phyloP scores from a whole-genome alignment of 208 protist genomes.

The Acanthamoeba culbertsoni region DNA sequence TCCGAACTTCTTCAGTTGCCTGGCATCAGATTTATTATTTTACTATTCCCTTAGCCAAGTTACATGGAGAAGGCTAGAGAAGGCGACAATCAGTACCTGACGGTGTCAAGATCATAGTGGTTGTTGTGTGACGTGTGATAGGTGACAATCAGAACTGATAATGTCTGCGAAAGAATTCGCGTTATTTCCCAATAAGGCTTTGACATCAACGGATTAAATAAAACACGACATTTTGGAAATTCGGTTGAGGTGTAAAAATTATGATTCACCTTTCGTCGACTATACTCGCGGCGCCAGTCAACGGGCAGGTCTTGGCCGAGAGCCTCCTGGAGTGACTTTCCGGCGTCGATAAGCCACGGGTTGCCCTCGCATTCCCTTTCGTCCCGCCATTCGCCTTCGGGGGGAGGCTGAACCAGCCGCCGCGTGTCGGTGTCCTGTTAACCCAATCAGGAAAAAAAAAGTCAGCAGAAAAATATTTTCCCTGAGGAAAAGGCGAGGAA shows the following conservation, averaged over 20 bases:
- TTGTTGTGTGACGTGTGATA: constrained; percentile 21
- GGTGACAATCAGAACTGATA: background rate
- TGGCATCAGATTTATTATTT: background rate
- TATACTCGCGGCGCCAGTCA: constrained; percentile 11
- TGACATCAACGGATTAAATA: background rate
- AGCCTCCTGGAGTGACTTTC: background rate
- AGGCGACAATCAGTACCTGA: background rate
- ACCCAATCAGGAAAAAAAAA: background rate
- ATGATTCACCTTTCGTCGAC: background rate
- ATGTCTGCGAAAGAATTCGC: background rate
- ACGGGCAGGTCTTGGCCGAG: background rate
- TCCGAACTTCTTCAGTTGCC: constrained; percentile 23
- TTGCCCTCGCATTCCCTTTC: background rate
- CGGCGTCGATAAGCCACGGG: background rate
- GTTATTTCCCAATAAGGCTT: background rate
- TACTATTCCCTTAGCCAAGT: background rate
- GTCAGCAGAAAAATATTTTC: background rate
- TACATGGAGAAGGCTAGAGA: background rate
- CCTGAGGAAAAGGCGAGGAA: background rate
- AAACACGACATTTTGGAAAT: background rate
- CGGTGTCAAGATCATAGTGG: background rate
- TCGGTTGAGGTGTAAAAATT: background rate
- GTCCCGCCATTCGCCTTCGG: background rate
- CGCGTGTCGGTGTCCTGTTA: background rate
- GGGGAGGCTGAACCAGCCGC: background rate